A percentile compares a stretch with the other conserved stretches of the same genome.
Evolutionary conservation across 768 basidiomycete genomes (phyloP).

Genomic region (Phanerochaete carnosa): DNA sequence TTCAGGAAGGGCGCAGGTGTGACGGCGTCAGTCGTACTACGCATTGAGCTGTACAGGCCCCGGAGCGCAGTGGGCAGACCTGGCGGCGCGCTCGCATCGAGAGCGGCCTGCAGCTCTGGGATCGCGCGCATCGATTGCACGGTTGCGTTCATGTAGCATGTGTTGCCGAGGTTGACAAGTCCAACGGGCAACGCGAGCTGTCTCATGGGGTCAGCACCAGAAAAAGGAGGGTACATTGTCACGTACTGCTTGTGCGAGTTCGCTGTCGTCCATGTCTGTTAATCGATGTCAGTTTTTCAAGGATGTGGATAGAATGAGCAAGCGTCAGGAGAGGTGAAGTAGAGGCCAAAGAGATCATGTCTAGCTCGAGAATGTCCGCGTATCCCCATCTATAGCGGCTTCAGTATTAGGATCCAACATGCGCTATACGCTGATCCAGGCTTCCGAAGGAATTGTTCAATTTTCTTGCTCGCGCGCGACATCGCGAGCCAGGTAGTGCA

Average conservation of each 20-base stretch:
- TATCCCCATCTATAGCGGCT: no score
- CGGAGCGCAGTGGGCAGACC: conserved; percentile 50
- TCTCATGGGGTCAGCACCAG: background rate
- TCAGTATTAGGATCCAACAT: no score
- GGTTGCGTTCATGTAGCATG: conserved; percentile 97
- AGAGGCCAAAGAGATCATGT: no score
- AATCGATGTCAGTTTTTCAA: background rate
- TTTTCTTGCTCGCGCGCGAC: no score
- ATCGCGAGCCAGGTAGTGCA: no score
- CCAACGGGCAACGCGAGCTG: conserved; percentile 82
- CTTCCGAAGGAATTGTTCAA: no score
- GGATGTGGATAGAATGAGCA: background rate
- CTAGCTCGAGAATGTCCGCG: no score
- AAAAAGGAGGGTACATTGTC: background rate
- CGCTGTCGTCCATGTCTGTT: conserved; percentile 77
- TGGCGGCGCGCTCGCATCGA: conserved; percentile 45
- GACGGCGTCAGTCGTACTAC: conserved; percentile 69
- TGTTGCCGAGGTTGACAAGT: conserved; percentile 85
- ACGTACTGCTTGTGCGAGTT: conserved; percentile 77
- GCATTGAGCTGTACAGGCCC: conserved; percentile 71
- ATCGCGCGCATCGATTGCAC: conserved; percentile 92
- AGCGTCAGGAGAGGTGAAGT: background rate
- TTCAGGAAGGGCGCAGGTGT: conserved; percentile 68
- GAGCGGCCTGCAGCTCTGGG: conserved; percentile 79
- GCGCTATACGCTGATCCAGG: no score